A percentile compares a stretch with the other conserved stretches of the same genome.
Evolutionary conservation across 768 basidiomycete species (phyloP).

Genomic region (Suillus americanus): DNA sequence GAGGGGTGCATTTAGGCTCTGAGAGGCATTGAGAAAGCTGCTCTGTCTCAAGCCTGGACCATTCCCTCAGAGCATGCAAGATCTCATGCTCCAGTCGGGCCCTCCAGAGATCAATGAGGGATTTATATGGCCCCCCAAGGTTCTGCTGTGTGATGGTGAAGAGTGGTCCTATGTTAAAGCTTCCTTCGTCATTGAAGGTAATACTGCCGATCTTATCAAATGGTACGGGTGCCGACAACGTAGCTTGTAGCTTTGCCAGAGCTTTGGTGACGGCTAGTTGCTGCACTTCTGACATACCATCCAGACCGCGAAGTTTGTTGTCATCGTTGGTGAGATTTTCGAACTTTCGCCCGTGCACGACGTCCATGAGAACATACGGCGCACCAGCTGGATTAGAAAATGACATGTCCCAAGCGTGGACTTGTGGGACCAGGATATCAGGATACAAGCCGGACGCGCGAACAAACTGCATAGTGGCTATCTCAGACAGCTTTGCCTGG

Average conservation of each 20-base stretch:
- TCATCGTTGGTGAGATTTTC: not conserved
- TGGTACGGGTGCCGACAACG: not conserved
- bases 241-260: not conserved
- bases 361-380: slow-evolving; percentile 1
- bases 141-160: not conserved
- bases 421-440: not conserved
- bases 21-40: not conserved
- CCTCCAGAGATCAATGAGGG: not conserved
- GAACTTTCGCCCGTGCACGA: not conserved
- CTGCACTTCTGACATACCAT: not conserved
- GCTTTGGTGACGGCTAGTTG: not conserved
- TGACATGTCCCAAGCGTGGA: not conserved
- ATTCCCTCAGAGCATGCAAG: not conserved
- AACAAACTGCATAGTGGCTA: not conserved
- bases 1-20: slow-evolving; percentile 1
- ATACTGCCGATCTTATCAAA: not conserved
- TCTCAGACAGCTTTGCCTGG: not conserved
- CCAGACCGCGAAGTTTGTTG: not conserved
- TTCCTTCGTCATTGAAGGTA: not conserved
- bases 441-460: not conserved
- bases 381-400: not conserved
- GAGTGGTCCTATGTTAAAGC: not conserved
- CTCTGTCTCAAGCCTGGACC: not conserved
- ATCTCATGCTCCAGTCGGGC: not conserved
- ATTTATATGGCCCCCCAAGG: not conserved